Percentiles rank a stretch among this genome's conserved stretches.
Evolutionary conservation across 2,329 filamentous ascomycete genomes (phyloP).

Genomic region (Elsinoe arachidis): DNA sequence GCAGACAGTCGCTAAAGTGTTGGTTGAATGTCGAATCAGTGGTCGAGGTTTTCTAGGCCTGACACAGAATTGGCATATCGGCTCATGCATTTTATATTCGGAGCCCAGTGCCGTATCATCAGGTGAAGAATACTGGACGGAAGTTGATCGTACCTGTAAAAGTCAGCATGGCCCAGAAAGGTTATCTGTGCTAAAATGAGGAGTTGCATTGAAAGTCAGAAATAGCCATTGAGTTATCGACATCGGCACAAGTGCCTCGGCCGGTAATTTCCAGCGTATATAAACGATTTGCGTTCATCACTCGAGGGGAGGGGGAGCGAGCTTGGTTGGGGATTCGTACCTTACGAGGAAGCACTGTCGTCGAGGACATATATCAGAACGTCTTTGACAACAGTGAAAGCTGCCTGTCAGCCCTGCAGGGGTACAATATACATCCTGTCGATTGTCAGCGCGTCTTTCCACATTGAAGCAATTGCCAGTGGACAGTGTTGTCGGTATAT

Average conservation of each 20-base stretch:
- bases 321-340: background rate
- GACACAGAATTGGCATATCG: conserved; percentile 28
- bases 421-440: background rate
- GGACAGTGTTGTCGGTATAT: conserved; percentile 28
- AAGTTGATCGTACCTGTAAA: conserved; percentile 15
- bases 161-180: background rate
- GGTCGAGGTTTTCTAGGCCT: conserved; percentile 39
- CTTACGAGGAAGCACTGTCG: background rate
- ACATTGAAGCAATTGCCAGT: too few species aligned
- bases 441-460: background rate
- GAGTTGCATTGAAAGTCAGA: conserved; percentile 50
- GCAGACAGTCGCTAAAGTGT: background rate
- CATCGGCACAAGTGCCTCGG: conserved; percentile 63
- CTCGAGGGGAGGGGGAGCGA: conserved; percentile 9
- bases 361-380: too few species aligned
- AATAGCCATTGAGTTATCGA: conserved; percentile 78
- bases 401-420: too few species aligned
- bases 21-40: conserved; percentile 27
- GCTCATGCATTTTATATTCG: conserved; percentile 17
- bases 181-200: conserved; percentile 6
- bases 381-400: too few species aligned
- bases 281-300: conserved; percentile 41
- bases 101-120: conserved; percentile 23
- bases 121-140: conserved; percentile 8
- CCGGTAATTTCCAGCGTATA: conserved; percentile 96